These are phyloP conservation scores for Ogataea paraovalis DNA, from an alignment of 805 yeast species.

Conservation along the genomic window DNA sequence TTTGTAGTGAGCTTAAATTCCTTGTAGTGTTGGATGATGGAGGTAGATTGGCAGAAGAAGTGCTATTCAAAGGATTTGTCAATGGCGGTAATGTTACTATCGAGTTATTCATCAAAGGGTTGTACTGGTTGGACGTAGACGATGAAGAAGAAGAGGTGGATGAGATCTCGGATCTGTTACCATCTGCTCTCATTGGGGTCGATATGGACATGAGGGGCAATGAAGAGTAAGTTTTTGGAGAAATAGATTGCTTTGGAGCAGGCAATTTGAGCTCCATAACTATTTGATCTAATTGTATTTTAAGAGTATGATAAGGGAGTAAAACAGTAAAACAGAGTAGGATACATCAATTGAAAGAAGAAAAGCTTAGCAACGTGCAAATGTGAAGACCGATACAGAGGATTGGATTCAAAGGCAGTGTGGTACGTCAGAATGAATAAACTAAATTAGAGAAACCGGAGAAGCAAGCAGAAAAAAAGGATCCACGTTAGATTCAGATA, in stretches of 20 bases:
- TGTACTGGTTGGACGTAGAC: neutral
- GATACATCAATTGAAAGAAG: no score
- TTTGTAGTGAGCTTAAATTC: neutral
- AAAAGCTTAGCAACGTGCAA: no score
- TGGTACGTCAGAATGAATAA: no score
- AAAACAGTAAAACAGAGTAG: no score
- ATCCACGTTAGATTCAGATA: no score
- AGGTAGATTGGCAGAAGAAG: neutral
- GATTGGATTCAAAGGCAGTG: no score
- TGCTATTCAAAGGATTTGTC: constrained; percentile 4
- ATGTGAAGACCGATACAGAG: no score
- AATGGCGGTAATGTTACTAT: constrained; percentile 12
- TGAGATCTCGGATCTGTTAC: neutral
- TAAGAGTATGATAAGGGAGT: no score
- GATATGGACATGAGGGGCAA: neutral
- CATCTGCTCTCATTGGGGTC: neutral
- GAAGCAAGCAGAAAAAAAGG: no score
- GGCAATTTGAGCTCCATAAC: neutral
- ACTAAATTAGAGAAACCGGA: no score
- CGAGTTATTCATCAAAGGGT: constrained; percentile 1
- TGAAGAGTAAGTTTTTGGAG: neutral
- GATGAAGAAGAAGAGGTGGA: neutral
- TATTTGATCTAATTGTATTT: no score
- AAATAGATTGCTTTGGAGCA: neutral
- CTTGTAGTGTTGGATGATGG: neutral